Percentiles rank a stretch among this genome's conserved stretches.
Conservation (phyloP, 441 rosid genomes). For the Daphne laureola region DNA sequence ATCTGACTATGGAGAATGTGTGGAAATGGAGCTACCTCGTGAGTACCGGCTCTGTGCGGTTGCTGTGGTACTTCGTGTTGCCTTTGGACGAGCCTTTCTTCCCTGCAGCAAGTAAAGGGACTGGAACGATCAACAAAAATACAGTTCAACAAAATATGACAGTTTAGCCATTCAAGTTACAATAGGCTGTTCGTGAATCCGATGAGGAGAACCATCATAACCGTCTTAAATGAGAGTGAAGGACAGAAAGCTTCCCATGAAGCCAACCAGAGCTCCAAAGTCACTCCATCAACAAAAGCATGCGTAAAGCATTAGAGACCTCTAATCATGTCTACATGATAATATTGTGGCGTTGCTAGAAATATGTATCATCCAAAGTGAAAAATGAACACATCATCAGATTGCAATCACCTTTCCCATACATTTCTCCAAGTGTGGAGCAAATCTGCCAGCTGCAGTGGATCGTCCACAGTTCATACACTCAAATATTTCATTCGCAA, state of each 20-base stretch:
- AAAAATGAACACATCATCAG: background rate
- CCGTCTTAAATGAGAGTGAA: no score
- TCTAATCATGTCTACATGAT: no score
- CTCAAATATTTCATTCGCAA: constrained; percentile 73
- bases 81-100: constrained; percentile 78
- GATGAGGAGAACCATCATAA: no score
- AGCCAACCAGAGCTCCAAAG: no score
- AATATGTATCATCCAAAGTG: no score
- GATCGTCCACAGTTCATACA: constrained; percentile 92
- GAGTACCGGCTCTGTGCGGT: constrained; percentile 69
- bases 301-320: no score
- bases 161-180: no score
- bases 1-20: constrained; percentile 46
- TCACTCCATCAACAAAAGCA: no score
- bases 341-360: no score
- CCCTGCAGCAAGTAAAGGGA: constrained; percentile 39
- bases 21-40: constrained; percentile 54
- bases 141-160: no score
- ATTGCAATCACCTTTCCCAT: constrained; percentile 78
- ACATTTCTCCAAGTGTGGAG: constrained; percentile 96
- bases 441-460: constrained; percentile 84
- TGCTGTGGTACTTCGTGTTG: constrained; percentile 73
- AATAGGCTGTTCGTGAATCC: no score
- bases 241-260: no score
- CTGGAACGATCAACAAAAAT: background rate